A percentile compares a stretch with the other conserved stretches of the same genome.
These are phyloP conservation scores for Yamadazyma mexicana DNA, from an alignment of 1,139 yeast species.

Conservation along the genomic window DNA sequence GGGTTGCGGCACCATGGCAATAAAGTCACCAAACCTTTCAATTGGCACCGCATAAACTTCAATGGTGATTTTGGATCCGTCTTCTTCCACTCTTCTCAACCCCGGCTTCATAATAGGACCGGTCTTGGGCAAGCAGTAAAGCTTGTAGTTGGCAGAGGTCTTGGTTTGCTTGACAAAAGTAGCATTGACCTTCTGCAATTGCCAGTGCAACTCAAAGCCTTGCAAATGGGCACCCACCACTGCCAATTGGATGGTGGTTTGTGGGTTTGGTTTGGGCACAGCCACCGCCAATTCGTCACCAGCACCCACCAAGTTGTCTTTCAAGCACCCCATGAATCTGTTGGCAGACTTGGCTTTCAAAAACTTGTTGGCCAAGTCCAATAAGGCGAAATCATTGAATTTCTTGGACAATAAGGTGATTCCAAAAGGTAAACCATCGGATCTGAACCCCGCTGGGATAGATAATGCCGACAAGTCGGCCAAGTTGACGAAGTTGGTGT, in stretches of 20 bases:
- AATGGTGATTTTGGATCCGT: conserved; percentile 63
- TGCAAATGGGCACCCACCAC: conserved; percentile 95
- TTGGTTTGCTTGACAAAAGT: conserved; percentile 61
- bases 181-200: conserved; percentile 84
- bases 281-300: conserved; percentile 34
- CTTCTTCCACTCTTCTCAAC: conserved; percentile 60
- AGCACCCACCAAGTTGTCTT: conserved; percentile 35
- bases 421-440: conserved; percentile 89
- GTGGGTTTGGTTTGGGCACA: conserved; percentile 33
- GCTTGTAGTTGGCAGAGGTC: conserved; percentile 70
- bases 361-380: conserved; percentile 77
- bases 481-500: conserved; percentile 93
- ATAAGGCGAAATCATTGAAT: conserved; percentile 84
- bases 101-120: conserved; percentile 91
- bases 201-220: conserved; percentile 94
- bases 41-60: conserved; percentile 84
- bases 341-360: conserved; percentile 40
- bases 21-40: conserved; percentile 76
- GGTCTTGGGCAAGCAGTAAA: conserved; percentile 80
- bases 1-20: conserved; percentile 89
- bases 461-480: conserved; percentile 93
- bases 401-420: conserved; percentile 79
- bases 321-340: conserved; percentile 41
- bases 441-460: conserved; percentile 81
- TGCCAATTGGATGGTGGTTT: conserved; percentile 56